phyloP scores from a whole-genome alignment of 495 filamentous ascomycete genomes.

The Chaetomium fimeti region DNA sequence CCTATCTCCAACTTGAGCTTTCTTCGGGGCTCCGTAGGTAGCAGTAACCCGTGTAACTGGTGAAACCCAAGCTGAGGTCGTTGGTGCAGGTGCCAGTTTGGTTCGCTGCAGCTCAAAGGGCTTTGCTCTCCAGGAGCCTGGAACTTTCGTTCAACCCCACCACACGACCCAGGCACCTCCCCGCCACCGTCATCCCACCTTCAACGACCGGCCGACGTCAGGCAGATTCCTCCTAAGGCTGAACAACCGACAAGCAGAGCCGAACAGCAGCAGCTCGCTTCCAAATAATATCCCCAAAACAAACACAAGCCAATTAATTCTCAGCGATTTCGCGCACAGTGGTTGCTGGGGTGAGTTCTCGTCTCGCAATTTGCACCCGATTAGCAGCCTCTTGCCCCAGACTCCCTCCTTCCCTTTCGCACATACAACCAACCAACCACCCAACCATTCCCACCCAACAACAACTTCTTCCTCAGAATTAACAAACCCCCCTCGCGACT shows the following conservation, averaged over 20 bases:
- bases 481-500: background rate
- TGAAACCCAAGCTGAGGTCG: too few species aligned
- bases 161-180: constrained; percentile 6
- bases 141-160: constrained; percentile 20
- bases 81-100: background rate
- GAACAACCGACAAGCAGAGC: background rate
- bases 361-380: background rate
- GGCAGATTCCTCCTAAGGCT: background rate
- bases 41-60: too few species aligned
- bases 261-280: background rate
- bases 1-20: too few species aligned
- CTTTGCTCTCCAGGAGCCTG: background rate
- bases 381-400: background rate
- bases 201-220: background rate
- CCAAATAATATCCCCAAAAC: background rate
- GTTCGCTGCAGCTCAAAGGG: background rate
- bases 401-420: background rate
- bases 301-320: background rate
- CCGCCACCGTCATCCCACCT: constrained; percentile 12
- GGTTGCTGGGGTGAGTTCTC: background rate
- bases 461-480: background rate
- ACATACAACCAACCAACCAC: background rate
- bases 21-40: too few species aligned
- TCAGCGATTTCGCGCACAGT: background rate
- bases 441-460: background rate